Base-by-base conservation (phyloP, 495 filamentous ascomycete species). In the Neurospora pannonica region DNA sequence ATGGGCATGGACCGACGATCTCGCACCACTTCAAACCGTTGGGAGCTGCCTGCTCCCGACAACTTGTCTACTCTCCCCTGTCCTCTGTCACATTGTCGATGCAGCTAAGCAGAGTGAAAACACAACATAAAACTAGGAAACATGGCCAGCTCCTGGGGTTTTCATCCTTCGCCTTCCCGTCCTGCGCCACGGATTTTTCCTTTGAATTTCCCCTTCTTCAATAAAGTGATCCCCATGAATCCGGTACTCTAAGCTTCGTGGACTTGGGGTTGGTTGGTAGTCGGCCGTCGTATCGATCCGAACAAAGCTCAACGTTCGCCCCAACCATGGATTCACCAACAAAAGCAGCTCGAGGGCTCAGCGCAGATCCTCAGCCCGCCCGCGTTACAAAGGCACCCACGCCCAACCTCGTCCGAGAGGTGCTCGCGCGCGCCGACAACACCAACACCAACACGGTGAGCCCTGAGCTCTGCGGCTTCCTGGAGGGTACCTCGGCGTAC, bases 391-490 rank as follows among this genome's bases (percentile, higher is more conserved):
- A 48, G 4, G 43, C n/a, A 0, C 43, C 43, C 3, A 48, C n/a
- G 43, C n/a, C n/a, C 43, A 48, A 48, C 9, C 43, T 48, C 43
- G 9, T 48, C n/a, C n/a, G 43, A 48, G 43, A 48, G n/a, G 9
- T 21, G 3, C n/a, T 21, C n/a, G n/a, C 43, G 43, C 43, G 43
- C 43, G n/a, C 43, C 43, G 43, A 48, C 43, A 21, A 48, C 43
- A 48, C 43, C 43, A 21, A 21, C n/a, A 21, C 43, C n/a, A 48
- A 48, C 43, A 36, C 70, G 17, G 73, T 15, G 5, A 21, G 28
- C 36, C 74, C 48, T 15, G 48, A 72, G 4, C 74, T 75, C 38
- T 75, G 74, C 31, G 74, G 74, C 24, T 75, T 70, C 28, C 2
- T 28, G 24, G 54, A 72, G 5, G 21, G 54, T 11, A 75, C 74